These are phyloP conservation scores for Microstegium vimineum DNA, from an alignment of 176 grass and related monocot genomes.

Conservation along the genomic window DNA sequence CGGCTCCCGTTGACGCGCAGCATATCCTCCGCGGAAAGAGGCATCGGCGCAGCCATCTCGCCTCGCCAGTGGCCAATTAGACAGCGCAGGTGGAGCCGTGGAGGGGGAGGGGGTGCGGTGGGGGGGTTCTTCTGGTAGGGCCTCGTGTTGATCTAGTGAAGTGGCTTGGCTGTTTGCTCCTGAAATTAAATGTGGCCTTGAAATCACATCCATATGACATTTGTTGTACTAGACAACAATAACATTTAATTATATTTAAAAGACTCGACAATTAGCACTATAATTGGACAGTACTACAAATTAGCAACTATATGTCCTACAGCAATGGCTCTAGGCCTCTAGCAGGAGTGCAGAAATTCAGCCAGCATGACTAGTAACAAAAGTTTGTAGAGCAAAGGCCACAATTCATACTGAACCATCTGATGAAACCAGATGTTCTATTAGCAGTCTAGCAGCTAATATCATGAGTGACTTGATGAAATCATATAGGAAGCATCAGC, in stretches of 20 bases:
- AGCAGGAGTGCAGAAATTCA: neutral
- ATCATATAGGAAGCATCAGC: no score
- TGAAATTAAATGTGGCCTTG: no score
- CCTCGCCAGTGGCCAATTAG: neutral
- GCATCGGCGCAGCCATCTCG: constrained; percentile 22
- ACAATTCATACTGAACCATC: neutral
- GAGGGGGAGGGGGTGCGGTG: neutral
- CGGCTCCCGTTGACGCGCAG: constrained; percentile 61
- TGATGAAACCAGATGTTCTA: neutral
- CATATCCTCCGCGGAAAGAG: constrained; percentile 50
- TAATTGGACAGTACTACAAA: neutral
- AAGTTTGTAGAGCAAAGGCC: neutral
- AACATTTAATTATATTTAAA: neutral
- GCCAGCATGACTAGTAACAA: neutral
- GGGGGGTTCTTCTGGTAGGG: no score
- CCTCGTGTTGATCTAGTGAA: no score
- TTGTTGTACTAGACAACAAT: no score
- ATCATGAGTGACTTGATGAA: neutral
- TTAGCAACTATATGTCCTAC: neutral
- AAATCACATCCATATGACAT: no score
- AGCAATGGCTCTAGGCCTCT: neutral
- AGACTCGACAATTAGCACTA: neutral
- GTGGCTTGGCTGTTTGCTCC: neutral
- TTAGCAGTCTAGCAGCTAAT: neutral
- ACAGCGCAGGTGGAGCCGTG: neutral